Percentiles rank a stretch among this genome's conserved stretches.
These are phyloP conservation scores for Begonia fuchsioides DNA, from an alignment of 306 rosid genomes.

Conservation along the genomic window DNA sequence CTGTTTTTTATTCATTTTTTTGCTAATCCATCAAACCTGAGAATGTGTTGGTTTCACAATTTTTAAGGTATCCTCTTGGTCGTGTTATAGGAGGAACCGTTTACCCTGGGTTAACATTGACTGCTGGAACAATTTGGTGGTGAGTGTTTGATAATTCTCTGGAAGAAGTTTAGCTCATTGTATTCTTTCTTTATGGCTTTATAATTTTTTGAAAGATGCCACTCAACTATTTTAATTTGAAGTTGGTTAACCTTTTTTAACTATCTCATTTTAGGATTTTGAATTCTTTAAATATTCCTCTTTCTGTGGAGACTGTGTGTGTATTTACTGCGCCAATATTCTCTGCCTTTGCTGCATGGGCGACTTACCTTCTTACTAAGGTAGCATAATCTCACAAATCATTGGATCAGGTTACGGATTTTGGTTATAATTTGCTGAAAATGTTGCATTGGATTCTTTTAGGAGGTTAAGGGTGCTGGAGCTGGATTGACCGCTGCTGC, in stretches of 20 bases:
- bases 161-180: no score
- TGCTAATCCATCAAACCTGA: slow-evolving; percentile 1
- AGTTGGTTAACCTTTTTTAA: slow-evolving; percentile 10
- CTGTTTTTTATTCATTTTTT: not conserved
- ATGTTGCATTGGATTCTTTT: slow-evolving; percentile 11
- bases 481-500: slow-evolving; percentile 93
- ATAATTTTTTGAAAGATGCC: slow-evolving; percentile 8
- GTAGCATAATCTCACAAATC: slow-evolving; percentile 24
- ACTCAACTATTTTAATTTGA: not conserved
- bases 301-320: slow-evolving; percentile 94
- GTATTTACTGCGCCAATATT: slow-evolving; percentile 96
- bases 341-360: slow-evolving; percentile 98
- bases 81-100: slow-evolving; percentile 99
- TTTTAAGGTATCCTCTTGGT: slow-evolving; percentile 95
- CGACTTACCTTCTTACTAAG: slow-evolving; percentile 79
- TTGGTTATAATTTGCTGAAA: slow-evolving; percentile 13
- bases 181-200: no score
- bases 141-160: no score
- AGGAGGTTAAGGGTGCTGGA: slow-evolving; percentile 95
- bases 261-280: slow-evolving; percentile 41
- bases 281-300: slow-evolving; percentile 83
- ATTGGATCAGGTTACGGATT: not conserved
- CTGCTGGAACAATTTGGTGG: slow-evolving; percentile 92
- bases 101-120: slow-evolving; percentile 93
- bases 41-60: no score